Percentiles rank a stretch among this genome's conserved stretches.
These are phyloP conservation scores for Candida awuae DNA, from an alignment of 805 yeast genomes.

Conservation along the genomic window DNA sequence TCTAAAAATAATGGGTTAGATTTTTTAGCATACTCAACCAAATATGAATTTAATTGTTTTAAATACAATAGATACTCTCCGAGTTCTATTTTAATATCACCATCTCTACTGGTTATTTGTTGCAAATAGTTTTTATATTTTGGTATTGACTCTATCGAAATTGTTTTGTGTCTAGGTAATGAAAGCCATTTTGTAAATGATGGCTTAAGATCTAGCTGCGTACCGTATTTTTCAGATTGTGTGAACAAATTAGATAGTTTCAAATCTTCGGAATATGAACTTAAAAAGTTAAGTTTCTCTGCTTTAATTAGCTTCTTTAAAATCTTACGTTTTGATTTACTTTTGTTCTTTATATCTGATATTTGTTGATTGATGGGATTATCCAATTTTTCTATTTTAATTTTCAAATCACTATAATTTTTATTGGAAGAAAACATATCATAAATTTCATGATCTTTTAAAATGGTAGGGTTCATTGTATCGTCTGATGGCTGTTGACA, in stretches of 20 bases:
- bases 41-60: constrained; percentile 38
- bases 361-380: background rate
- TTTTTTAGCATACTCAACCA: constrained; percentile 39
- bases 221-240: constrained; percentile 58
- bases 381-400: background rate
- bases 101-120: constrained; percentile 9
- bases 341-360: background rate
- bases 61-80: constrained; percentile 39
- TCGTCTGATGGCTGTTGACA: background rate
- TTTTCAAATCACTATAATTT: constrained; percentile 8
- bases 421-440: constrained; percentile 24
- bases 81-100: constrained; percentile 22
- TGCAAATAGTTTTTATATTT: constrained; percentile 16
- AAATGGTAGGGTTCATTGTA: background rate
- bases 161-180: constrained; percentile 24
- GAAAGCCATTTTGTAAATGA: constrained; percentile 49
- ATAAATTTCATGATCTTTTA: constrained; percentile 20
- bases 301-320: constrained; percentile 14
- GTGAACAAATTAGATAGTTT: constrained; percentile 35
- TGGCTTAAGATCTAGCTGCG: constrained; percentile 46
- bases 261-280: constrained; percentile 4
- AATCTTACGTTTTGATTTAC: constrained; percentile 3
- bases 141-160: constrained; percentile 12
- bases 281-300: constrained; percentile 1
- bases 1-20: constrained; percentile 39